Percentiles rank a stretch among this genome's conserved stretches.
These are phyloP conservation scores for Aspergillus sp. DNA, from an alignment of 2,329 filamentous ascomycete genomes.

Conservation along the genomic window DNA sequence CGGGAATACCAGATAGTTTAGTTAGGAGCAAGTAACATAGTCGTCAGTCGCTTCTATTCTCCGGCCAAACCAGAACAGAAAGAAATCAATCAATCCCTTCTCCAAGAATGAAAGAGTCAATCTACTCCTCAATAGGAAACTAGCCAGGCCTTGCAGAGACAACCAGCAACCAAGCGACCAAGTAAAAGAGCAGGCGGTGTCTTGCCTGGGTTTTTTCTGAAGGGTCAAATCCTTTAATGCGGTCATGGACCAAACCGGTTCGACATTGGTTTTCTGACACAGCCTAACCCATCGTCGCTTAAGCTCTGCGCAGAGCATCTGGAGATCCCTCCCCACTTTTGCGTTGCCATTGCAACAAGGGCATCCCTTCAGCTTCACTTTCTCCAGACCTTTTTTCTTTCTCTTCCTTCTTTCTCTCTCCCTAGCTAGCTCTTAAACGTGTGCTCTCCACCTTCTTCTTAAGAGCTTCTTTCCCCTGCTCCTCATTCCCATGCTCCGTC, in stretches of 20 bases:
- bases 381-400: conserved; percentile 32
- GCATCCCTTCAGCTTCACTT: conserved; percentile 45
- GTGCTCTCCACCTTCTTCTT: conserved; percentile 19
- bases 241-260: conserved; percentile 16
- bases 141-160: background rate
- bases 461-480: conserved; percentile 19
- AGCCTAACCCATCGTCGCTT: conserved; percentile 24
- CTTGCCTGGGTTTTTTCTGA: background rate
- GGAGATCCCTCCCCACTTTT: conserved; percentile 44
- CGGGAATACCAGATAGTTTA: too few relatives aligned
- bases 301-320: conserved; percentile 32
- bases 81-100: too few relatives aligned
- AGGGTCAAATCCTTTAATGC: conserved; percentile 6
- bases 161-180: background rate
- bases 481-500: conserved; percentile 26
- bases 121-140: background rate
- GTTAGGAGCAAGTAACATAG: too few relatives aligned
- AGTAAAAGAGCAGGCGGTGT: background rate
- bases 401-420: conserved; percentile 25
- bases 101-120: background rate
- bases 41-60: too few relatives aligned
- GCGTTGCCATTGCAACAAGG: conserved; percentile 47
- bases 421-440: conserved; percentile 14
- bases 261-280: conserved; percentile 20
- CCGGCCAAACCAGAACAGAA: too few relatives aligned